phyloP scores from a whole-genome alignment of 257 asterid species.

The Solanum corneliomulleri region DNA sequence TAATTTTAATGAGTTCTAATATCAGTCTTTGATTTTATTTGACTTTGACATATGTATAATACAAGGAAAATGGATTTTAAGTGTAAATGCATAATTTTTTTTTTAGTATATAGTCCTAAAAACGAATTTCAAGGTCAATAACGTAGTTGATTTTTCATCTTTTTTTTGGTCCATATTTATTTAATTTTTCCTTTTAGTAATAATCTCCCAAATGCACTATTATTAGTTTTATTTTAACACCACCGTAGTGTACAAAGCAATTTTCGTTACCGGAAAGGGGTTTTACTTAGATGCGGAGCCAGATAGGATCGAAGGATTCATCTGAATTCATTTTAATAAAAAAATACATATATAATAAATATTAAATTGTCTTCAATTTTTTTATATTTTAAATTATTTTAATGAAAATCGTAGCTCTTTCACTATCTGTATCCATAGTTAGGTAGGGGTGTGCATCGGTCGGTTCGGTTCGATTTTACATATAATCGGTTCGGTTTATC shows the following conservation, averaged over 20 bases:
- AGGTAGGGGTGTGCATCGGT: no score
- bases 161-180: background rate
- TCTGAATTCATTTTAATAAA: no score
- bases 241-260: background rate
- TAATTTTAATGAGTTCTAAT: background rate
- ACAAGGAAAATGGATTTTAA: background rate
- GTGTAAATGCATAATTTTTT: background rate
- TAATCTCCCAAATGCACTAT: background rate
- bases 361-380: background rate
- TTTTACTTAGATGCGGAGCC: fast-evolving
- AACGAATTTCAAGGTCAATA: background rate
- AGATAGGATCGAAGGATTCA: background rate
- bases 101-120: background rate
- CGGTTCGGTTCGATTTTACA: no score
- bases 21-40: background rate
- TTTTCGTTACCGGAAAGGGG: background rate
- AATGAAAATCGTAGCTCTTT: background rate
- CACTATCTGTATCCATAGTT: no score
- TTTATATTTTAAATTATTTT: background rate
- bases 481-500: no score
- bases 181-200: background rate
- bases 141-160: background rate
- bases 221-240: background rate
- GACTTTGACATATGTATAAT: background rate
- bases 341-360: no score